Conservation (phyloP, 108 stramenopile species). For the Epithemia pelagica region DNA sequence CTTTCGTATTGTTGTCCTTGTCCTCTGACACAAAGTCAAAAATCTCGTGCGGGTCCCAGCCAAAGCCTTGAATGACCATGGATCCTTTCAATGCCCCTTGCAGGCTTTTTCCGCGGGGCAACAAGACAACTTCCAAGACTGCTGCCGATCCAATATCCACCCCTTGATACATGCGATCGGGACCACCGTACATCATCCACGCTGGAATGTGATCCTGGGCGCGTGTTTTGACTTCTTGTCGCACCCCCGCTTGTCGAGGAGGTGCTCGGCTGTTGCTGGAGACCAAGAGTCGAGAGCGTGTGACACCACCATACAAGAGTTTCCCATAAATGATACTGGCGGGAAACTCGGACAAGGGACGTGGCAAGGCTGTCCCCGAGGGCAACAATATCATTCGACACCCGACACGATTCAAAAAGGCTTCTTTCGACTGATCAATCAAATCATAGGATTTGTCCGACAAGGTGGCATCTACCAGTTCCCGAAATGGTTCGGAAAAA, state of each 20-base stretch:
- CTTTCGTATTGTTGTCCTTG: not conserved
- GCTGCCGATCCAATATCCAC: constrained; percentile 72
- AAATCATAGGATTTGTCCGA: constrained; percentile 29
- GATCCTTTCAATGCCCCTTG: constrained; percentile 31
- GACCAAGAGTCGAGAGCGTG: constrained; percentile 48
- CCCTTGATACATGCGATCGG: constrained; percentile 63
- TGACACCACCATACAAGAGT: constrained; percentile 66
- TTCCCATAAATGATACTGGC: constrained; percentile 69
- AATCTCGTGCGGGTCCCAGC: constrained; percentile 48
- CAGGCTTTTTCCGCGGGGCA: constrained; percentile 46
- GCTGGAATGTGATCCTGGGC: constrained; percentile 34
- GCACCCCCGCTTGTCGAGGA: constrained; percentile 36
- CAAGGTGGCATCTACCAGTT: constrained; percentile 29
- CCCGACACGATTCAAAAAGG: constrained; percentile 47
- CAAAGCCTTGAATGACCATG: constrained; percentile 41
- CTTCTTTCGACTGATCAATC: constrained; percentile 34
- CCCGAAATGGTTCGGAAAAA: constrained; percentile 36
- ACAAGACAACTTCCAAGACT: constrained; percentile 50
- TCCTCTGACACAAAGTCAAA: constrained; percentile 22
- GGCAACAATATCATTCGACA: constrained; percentile 61
- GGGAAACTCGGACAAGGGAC: constrained; percentile 45
- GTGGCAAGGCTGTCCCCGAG: constrained; percentile 43
- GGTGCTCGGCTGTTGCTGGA: constrained; percentile 20
- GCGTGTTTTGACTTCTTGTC: constrained; percentile 20
- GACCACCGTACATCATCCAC: constrained; percentile 74